Evolutionary conservation across 1,139 yeast species (phyloP).

Genomic region (Saccharomyces hybrid): DNA sequence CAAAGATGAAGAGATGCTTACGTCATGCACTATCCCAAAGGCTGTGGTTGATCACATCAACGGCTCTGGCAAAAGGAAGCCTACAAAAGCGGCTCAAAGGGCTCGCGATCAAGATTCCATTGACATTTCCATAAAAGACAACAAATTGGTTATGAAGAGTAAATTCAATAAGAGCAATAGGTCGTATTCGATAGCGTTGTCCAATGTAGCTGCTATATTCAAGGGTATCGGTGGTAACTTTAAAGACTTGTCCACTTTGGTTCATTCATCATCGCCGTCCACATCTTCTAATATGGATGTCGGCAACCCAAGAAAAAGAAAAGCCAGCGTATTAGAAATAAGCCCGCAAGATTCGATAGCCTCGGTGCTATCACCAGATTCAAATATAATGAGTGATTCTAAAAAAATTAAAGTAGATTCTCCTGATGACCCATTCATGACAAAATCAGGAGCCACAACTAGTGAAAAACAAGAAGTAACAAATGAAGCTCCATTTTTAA

Average conservation of each 20-base stretch:
- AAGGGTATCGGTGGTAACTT: conserved; percentile 15
- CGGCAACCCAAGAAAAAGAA: conserved; percentile 22
- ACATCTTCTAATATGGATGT: conserved; percentile 3
- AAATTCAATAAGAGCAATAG: conserved; percentile 12
- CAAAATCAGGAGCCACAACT: conserved; percentile 7
- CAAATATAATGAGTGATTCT: conserved; percentile 26
- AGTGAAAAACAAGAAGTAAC: background rate
- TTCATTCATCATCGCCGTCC: conserved; percentile 5
- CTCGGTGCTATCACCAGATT: conserved; percentile 15
- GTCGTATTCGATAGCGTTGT: background rate
- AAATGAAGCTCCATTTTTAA: conserved; percentile 23
- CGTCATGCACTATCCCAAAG: conserved; percentile 24
- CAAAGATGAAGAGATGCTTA: conserved; percentile 24
- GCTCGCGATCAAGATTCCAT: conserved; percentile 30
- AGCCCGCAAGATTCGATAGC: conserved; percentile 26
- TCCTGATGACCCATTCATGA: conserved; percentile 28
- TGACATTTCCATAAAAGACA: conserved; percentile 17
- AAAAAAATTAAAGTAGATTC: conserved; percentile 31
- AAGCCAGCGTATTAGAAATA: conserved; percentile 21
- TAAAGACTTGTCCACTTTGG: conserved; percentile 9
- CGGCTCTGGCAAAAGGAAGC: conserved; percentile 30
- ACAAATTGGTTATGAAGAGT: conserved; percentile 26
- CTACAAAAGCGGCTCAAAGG: conserved; percentile 28
- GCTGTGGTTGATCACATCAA: conserved; percentile 25
- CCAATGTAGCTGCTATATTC: conserved; percentile 11